Base-by-base conservation (phyloP, 1,139 yeast species). In the Candida smagusa region DNA sequence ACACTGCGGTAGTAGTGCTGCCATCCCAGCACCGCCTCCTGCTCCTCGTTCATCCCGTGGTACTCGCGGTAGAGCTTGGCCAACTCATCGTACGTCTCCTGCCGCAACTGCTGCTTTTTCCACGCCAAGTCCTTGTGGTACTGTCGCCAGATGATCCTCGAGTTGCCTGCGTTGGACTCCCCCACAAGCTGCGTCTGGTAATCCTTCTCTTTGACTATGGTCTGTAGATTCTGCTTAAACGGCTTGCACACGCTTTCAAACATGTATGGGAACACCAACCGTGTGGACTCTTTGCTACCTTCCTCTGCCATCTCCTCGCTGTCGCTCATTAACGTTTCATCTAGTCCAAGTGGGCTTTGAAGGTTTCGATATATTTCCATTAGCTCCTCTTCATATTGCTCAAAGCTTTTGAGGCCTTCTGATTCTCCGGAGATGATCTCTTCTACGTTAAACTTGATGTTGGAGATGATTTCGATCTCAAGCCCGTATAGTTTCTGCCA, bases 321-420 rank as follows among this genome's bases (percentile, higher is more conserved):
- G 19, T 42, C 43, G 8, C 42, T 43, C 34, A 46, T 30, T 49
- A 59, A 44, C 28, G 56, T 36, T 6, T 48, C 56, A 40, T 68
- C 74, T 36, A 65, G 52, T 11, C 53, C 59, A 28, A 65, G 52
- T 1, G 75, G 75, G 43, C 64, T 59, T 38, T 58, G 64, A 6
- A 65, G 40, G 34, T 59, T 59, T 16, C 52, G 46, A 29, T 62
- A 48, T 7, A 68, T 47, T 23, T 56, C 61, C 9, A 39, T 35
- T 16, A 65, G 49, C 42, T 63, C 68, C 5, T 50, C 54, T 37
- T 65, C 66, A 38, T 59, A 61, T 34, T 62, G 66, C 22, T 52
- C 55, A 21, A 54, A 46, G 2, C 52, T 44, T 34, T 43, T 51
- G 9, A 58, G 40, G 26, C 45, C 37, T 24, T 42, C 39, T 13